Percentiles rank a stretch among this genome's conserved stretches.
Evolutionary conservation across 768 basidiomycete genomes (phyloP).

Genomic region (Strobilomyces confusus): DNA sequence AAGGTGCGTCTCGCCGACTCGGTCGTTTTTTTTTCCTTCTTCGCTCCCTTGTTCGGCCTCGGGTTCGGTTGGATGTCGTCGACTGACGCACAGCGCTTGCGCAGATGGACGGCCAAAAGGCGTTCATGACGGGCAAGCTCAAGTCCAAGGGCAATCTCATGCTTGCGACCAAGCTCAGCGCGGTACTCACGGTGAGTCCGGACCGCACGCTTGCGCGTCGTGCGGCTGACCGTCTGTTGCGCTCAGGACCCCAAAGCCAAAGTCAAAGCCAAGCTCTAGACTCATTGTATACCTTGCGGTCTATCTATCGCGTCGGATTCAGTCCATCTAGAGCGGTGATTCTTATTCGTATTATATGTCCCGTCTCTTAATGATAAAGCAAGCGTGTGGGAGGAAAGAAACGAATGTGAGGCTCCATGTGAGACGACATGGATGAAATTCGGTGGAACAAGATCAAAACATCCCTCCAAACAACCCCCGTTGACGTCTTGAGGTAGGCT

Average conservation of each 20-base stretch:
- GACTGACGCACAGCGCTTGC: not conserved
- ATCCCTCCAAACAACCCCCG: slow-evolving; percentile 77
- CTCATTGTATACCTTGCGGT: not conserved
- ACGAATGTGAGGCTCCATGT: slow-evolving; percentile 9
- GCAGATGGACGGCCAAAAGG: slow-evolving; percentile 87
- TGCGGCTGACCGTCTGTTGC: not conserved
- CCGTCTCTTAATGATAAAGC: not conserved
- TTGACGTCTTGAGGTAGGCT: slow-evolving; percentile 67
- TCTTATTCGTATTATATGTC: slow-evolving; percentile 17
- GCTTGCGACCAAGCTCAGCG: slow-evolving; percentile 88
- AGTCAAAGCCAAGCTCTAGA: slow-evolving; percentile 32
- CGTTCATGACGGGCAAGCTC: slow-evolving; percentile 92
- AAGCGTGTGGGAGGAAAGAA: slow-evolving; percentile 3
- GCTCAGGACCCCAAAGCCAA: slow-evolving; percentile 34
- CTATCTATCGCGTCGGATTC: not conserved
- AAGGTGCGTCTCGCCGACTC: too few relatives aligned
- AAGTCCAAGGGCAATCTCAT: slow-evolving; percentile 93
- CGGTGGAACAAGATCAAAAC: slow-evolving; percentile 44
- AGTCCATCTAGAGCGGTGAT: slow-evolving; percentile 15
- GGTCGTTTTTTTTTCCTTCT: too few relatives aligned
- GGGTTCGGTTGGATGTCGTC: not conserved
- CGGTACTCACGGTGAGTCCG: slow-evolving; percentile 64
- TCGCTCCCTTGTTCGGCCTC: too few relatives aligned
- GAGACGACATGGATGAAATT: not conserved
- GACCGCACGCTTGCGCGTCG: too few relatives aligned